Conservation (phyloP, 2,329 filamentous ascomycete genomes). For the Botrytis deweyae region DNA sequence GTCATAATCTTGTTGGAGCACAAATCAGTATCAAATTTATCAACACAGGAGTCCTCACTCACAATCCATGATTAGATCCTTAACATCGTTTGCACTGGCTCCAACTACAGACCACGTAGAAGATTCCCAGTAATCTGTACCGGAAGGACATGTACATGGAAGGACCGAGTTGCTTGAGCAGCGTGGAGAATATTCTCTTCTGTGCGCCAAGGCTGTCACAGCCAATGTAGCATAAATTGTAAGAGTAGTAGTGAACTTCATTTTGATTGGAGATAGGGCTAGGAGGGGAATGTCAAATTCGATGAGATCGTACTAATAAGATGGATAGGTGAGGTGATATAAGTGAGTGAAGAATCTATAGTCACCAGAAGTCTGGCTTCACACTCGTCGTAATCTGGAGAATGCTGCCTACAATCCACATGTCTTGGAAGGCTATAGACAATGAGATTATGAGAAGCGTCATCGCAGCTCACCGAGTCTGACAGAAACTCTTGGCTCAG, state of each 20-base stretch:
- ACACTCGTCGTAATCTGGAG: background rate
- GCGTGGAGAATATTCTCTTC: background rate
- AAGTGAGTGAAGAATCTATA: background rate
- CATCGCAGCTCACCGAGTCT: background rate
- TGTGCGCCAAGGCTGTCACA: background rate
- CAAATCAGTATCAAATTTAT: background rate
- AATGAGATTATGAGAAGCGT: background rate
- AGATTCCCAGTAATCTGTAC: conserved; percentile 16
- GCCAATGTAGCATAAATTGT: background rate
- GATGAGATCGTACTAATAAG: too few species aligned
- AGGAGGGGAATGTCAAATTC: background rate
- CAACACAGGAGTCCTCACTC: background rate
- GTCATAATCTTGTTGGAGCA: background rate
- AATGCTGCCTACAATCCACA: background rate
- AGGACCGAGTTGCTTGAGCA: conserved; percentile 3
- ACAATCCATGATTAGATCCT: conserved; percentile 17
- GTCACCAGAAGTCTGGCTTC: background rate
- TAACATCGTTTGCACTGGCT: conserved; percentile 6
- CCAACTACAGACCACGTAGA: conserved; percentile 12
- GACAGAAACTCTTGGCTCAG: background rate
- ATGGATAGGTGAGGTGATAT: background rate
- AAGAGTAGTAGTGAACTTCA: background rate
- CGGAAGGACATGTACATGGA: background rate
- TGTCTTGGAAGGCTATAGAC: background rate
- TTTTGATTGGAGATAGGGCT: background rate